Conservation (phyloP, 441 rosid genomes). For the Gossypium davidsonii region DNA sequence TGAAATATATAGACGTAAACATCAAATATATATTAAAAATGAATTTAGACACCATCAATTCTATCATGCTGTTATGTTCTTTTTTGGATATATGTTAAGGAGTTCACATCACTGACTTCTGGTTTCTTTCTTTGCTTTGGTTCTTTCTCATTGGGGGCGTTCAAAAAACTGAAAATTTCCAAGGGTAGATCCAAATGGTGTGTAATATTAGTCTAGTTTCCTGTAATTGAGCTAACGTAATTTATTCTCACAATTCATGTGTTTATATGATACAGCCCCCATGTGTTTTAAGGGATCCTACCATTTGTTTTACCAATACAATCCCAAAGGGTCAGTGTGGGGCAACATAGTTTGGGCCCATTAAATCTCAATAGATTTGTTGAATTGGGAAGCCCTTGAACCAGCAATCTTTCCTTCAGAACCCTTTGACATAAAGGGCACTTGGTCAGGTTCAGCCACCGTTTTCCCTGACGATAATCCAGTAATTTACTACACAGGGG, state of each 20-base stretch:
- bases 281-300: conserved; percentile 66
- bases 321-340: conserved; percentile 82
- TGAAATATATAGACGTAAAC: no score
- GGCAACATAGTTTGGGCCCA: conserved; percentile 95
- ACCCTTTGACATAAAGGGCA: conserved; percentile 62
- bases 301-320: conserved; percentile 84
- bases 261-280: conserved; percentile 35
- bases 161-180: background rate
- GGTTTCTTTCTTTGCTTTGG: background rate
- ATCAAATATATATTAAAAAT: no score
- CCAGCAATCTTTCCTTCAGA: conserved; percentile 61
- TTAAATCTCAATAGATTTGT: conserved; percentile 69
- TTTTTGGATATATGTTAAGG: no score
- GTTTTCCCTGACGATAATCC: conserved; percentile 52
- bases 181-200: conserved; percentile 68
- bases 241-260: background rate
- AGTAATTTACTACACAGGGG: conserved; percentile 64
- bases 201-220: conserved; percentile 19
- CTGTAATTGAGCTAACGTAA: background rate
- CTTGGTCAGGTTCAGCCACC: conserved; percentile 90
- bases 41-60: no score
- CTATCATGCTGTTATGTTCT: no score
- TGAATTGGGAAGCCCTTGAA: conserved; percentile 67
- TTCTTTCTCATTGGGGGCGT: background rate
- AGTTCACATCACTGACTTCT: conserved; percentile 2